Evolutionary conservation across 2,329 filamentous ascomycete genomes (phyloP).

Genomic region (Coleophoma eucalyptorum): DNA sequence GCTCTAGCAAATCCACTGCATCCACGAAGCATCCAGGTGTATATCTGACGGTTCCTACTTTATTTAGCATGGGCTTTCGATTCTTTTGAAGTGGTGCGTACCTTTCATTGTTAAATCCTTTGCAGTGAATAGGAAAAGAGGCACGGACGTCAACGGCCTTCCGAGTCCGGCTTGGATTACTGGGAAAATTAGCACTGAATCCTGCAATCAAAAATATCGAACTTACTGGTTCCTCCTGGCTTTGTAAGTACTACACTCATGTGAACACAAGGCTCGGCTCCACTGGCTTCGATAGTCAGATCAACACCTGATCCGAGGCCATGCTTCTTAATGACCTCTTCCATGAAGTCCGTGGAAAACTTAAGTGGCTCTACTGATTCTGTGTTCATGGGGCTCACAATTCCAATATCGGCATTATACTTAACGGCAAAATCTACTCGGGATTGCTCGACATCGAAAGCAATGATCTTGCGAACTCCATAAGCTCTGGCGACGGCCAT

Average conservation of each 20-base stretch:
- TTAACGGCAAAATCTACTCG: conserved; percentile 19
- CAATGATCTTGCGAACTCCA: conserved; percentile 22
- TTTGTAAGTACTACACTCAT: conserved; percentile 21
- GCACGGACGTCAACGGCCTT: conserved; percentile 13
- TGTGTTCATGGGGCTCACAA: conserved; percentile 13
- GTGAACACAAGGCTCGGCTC: conserved; percentile 19
- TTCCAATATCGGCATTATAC: conserved; percentile 18
- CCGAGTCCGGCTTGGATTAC: conserved; percentile 21
- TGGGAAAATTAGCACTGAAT: background rate
- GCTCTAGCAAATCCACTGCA: conserved; percentile 17
- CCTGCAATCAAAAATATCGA: background rate
- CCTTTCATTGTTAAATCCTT: conserved; percentile 21
- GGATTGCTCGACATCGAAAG: conserved; percentile 25
- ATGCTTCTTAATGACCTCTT: conserved; percentile 11
- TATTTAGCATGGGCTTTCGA: too few species aligned
- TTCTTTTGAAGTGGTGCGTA: background rate
- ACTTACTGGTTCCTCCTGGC: conserved; percentile 15
- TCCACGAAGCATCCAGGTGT: conserved; percentile 22
- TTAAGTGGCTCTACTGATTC: conserved; percentile 3
- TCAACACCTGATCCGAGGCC: conserved; percentile 18
- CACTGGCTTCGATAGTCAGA: conserved; percentile 20
- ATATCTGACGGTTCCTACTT: conserved; percentile 18
- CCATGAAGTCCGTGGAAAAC: conserved; percentile 10
- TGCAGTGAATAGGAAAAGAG: conserved; percentile 18
- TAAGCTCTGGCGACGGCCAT: conserved; percentile 24